A percentile compares a stretch with the other conserved stretches of the same genome.
Conservation (phyloP, 2,329 filamentous ascomycete species). For the Malbranchea zuffiana region DNA sequence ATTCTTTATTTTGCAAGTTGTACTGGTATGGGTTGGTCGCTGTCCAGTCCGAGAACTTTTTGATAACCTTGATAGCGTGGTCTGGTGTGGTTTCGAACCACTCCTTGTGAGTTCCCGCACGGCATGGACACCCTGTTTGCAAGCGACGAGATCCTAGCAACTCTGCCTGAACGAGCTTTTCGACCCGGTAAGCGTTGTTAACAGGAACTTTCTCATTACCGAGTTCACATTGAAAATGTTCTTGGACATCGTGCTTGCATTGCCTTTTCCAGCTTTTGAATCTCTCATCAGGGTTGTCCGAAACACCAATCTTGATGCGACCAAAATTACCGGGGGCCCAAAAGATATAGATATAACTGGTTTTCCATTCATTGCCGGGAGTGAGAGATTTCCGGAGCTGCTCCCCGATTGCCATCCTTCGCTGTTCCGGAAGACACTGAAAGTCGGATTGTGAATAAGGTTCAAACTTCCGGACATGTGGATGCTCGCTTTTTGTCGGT, state of each 20-base stretch:
- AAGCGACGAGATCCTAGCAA: not conserved
- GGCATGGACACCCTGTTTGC: not conserved
- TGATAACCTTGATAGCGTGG: not conserved
- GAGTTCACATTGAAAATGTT: not conserved
- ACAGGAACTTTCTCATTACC: not conserved
- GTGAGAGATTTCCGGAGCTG: not conserved
- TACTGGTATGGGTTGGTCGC: not conserved
- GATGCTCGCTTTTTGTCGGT: not conserved
- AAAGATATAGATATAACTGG: constrained; percentile 5
- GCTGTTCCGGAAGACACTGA: not conserved
- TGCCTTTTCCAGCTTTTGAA: not conserved
- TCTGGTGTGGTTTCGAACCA: not conserved
- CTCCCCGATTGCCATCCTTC: constrained; percentile 2
- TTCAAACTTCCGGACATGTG: not conserved
- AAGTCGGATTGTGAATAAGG: not conserved
- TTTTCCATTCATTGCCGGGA: not conserved
- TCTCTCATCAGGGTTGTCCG: not conserved
- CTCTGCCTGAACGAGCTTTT: constrained; percentile 3
- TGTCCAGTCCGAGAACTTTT: not conserved
- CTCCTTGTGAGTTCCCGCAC: not conserved
- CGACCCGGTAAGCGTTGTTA: constrained; percentile 3
- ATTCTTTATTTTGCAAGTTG: not conserved
- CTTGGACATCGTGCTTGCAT: constrained; percentile 3
- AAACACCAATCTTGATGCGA: constrained; percentile 4
- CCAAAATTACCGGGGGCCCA: constrained; percentile 4